These are phyloP conservation scores for Lathyrus sativus DNA, from an alignment of 306 rosid genomes.

Conservation along the genomic window DNA sequence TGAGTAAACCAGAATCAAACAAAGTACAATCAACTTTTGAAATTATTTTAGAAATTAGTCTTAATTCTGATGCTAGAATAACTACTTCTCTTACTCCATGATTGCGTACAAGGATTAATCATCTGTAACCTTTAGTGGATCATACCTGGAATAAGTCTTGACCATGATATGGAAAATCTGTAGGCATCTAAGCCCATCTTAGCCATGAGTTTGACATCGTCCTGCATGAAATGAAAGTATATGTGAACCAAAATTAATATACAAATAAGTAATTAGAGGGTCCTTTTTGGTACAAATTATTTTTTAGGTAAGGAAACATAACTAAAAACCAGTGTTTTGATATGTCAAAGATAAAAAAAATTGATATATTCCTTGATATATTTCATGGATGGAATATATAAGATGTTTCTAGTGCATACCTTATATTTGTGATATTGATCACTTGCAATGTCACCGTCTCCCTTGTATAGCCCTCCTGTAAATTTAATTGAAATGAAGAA, in stretches of 20 bases:
- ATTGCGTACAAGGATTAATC: too few relatives aligned
- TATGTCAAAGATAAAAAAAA: background rate
- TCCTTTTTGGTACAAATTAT: too few relatives aligned
- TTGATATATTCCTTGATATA: background rate
- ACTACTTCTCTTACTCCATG: too few relatives aligned
- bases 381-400: background rate
- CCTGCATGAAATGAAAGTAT: constrained; percentile 14
- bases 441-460: constrained; percentile 33
- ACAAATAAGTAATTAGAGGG: too few relatives aligned
- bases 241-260: background rate
- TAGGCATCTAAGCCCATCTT: constrained; percentile 28
- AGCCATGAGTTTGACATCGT: constrained; percentile 31
- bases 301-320: too few relatives aligned
- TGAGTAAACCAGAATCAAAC: background rate
- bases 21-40: too few relatives aligned
- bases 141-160: constrained; percentile 33
- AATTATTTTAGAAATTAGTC: too few relatives aligned
- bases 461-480: background rate
- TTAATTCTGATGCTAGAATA: too few relatives aligned
- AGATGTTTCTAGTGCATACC: constrained; percentile 19
- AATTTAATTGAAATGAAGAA: too few relatives aligned
- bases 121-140: background rate
- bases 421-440: constrained; percentile 48
- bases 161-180: constrained; percentile 32
- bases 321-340: background rate